phyloP scores from a whole-genome alignment of 441 rosid species.

The Geranium incanum region DNA sequence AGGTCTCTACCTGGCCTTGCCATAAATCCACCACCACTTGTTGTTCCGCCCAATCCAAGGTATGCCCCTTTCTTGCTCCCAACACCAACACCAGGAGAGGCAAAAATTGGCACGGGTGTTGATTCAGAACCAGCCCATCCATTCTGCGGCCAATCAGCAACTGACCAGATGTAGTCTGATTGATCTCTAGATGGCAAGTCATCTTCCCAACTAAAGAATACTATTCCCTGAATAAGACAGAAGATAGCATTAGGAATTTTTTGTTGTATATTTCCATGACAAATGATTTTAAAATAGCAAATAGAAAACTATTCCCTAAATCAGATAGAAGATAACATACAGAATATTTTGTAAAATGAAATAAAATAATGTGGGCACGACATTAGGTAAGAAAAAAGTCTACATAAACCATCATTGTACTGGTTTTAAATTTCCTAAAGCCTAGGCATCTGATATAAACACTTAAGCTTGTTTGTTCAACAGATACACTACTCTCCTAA shows the following conservation, averaged over 20 bases:
- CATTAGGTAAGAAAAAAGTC: not conserved
- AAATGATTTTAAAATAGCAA: not conserved
- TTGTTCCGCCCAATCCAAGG: slow-evolving; percentile 77
- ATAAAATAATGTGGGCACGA: slow-evolving; percentile 1
- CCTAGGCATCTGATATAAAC: slow-evolving; percentile 16
- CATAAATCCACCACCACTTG: slow-evolving; percentile 45
- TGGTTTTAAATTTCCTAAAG: not conserved
- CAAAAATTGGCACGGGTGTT: slow-evolving; percentile 65
- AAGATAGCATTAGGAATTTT: not conserved
- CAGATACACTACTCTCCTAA: not conserved
- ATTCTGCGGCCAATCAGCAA: slow-evolving; percentile 85
- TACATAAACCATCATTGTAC: not conserved
- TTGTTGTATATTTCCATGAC: not conserved
- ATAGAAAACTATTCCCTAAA: too few species aligned
- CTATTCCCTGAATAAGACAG: slow-evolving; percentile 54
- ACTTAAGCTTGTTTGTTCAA: not conserved
- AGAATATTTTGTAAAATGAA: not conserved
- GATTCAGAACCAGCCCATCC: slow-evolving; percentile 87
- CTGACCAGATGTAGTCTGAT: slow-evolving; percentile 60
- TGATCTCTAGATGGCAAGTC: slow-evolving; percentile 32
- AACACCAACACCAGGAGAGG: slow-evolving; percentile 72
- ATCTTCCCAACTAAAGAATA: slow-evolving; percentile 66
- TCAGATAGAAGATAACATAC: too few species aligned
- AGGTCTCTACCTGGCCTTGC: slow-evolving; percentile 46
- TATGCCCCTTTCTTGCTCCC: slow-evolving; percentile 70